phyloP scores from a whole-genome alignment of 345 rosid species.

The Populus deltoides region DNA sequence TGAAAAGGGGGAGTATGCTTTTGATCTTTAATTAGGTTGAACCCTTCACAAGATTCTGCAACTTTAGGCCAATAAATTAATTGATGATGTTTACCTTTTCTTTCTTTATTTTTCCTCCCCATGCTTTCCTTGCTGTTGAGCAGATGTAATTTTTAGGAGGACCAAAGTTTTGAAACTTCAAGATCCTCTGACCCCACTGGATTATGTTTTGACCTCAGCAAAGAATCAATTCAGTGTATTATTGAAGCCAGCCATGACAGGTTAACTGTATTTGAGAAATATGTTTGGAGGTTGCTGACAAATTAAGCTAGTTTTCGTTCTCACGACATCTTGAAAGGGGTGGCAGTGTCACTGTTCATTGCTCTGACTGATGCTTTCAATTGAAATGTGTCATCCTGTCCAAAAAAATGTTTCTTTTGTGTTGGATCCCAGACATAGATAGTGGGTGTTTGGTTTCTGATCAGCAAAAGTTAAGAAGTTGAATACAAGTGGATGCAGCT shows the following conservation, averaged over 20 bases:
- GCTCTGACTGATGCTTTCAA: slow-evolving; percentile 28
- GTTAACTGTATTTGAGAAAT: slow-evolving; percentile 38
- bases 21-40: slow-evolving; percentile 14
- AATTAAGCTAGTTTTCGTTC: slow-evolving; percentile 43
- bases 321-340: slow-evolving; percentile 20
- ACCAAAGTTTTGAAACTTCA: slow-evolving; percentile 38
- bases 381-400: slow-evolving; percentile 23
- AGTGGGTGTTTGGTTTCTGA: slow-evolving; percentile 62
- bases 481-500: slow-evolving; percentile 65
- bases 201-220: slow-evolving; percentile 41
- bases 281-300: slow-evolving; percentile 47
- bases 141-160: slow-evolving; percentile 38
- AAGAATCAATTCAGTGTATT: slow-evolving; percentile 44
- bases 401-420: slow-evolving; percentile 20
- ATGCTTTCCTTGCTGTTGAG: slow-evolving; percentile 10
- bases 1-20: neutral
- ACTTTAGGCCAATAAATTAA: neutral
- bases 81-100: slow-evolving; percentile 4
- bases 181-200: slow-evolving; percentile 45
- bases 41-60: slow-evolving; percentile 15
- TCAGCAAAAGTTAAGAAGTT: slow-evolving; percentile 59
- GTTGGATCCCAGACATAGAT: slow-evolving; percentile 59
- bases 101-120: neutral
- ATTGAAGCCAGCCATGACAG: slow-evolving; percentile 41
- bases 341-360: slow-evolving; percentile 20